Conservation (phyloP, 495 filamentous ascomycete species). For the Chaetomium cochliodes region DNA sequence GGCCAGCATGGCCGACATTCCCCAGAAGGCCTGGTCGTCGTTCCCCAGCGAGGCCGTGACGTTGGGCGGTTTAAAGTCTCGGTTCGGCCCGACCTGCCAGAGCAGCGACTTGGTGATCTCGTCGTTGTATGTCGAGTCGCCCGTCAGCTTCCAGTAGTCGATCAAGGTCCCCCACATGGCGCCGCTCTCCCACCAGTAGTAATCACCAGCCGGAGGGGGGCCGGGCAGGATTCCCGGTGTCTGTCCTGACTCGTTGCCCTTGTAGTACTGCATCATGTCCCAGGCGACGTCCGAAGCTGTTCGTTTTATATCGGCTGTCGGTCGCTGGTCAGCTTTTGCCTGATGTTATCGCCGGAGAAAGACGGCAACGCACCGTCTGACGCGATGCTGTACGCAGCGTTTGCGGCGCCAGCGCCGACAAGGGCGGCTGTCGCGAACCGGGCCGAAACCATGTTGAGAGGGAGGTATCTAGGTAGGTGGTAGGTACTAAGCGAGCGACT, state of each 20-base stretch:
- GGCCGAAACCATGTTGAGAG: slow-evolving; percentile 27
- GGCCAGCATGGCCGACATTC: slow-evolving; percentile 68
- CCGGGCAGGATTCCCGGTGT: slow-evolving; percentile 64
- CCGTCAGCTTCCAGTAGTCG: slow-evolving; percentile 77
- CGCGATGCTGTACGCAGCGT: slow-evolving; percentile 34
- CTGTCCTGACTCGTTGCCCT: slow-evolving; percentile 58
- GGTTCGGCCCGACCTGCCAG: slow-evolving; percentile 61
- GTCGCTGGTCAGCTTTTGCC: neutral
- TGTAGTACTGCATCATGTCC: slow-evolving; percentile 65
- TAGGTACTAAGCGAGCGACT: slow-evolving; percentile 21
- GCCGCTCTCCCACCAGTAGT: slow-evolving; percentile 70
- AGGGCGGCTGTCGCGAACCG: slow-evolving; percentile 26
- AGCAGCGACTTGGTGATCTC: slow-evolving; percentile 62
- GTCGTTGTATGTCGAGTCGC: slow-evolving; percentile 67
- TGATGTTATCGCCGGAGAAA: neutral
- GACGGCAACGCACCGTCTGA: slow-evolving; percentile 25
- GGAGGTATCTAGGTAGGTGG: too few relatives aligned
- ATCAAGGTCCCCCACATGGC: slow-evolving; percentile 72
- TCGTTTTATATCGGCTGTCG: slow-evolving; percentile 33
- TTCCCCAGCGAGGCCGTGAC: slow-evolving; percentile 77
- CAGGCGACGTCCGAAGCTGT: slow-evolving; percentile 45
- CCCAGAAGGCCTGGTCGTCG: slow-evolving; percentile 81
- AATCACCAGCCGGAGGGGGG: slow-evolving; percentile 50
- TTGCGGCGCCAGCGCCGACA: slow-evolving; percentile 20
- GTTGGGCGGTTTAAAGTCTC: slow-evolving; percentile 70